Evolutionary conservation across 2,329 filamentous ascomycete species (phyloP).

Genomic region (Scedosporium aurantiacum): DNA sequence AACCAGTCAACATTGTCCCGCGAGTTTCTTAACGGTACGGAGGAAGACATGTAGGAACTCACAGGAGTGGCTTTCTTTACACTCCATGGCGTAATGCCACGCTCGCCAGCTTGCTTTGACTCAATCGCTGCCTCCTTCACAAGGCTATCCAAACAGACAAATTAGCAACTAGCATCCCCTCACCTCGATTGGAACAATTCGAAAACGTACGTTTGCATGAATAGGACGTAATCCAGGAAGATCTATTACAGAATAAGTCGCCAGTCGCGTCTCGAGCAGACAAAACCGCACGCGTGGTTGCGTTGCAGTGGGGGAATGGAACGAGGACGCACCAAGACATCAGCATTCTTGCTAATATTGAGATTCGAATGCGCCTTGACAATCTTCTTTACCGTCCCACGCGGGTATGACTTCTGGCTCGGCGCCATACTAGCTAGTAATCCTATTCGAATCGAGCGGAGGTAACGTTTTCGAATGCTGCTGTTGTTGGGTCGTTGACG

Average conservation of each 20-base stretch:
- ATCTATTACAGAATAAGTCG: slow-evolving; percentile 41
- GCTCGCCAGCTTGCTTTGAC: slow-evolving; percentile 63
- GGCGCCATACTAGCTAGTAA: slow-evolving; percentile 35
- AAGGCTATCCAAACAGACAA: slow-evolving; percentile 36
- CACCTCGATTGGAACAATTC: background rate
- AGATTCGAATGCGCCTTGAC: slow-evolving; percentile 79
- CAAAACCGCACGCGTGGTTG: background rate
- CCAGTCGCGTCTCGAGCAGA: slow-evolving; percentile 17
- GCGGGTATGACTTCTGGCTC: slow-evolving; percentile 68
- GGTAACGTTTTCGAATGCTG: too few relatives aligned
- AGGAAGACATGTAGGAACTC: slow-evolving; percentile 18
- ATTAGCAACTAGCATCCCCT: background rate
- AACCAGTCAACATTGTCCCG: background rate
- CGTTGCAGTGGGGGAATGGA: background rate
- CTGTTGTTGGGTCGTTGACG: too few relatives aligned
- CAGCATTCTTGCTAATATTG: slow-evolving; percentile 72
- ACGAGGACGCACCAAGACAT: slow-evolving; percentile 53
- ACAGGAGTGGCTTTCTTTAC: slow-evolving; percentile 70
- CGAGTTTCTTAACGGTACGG: background rate
- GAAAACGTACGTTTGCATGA: slow-evolving; percentile 52
- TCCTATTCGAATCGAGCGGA: background rate
- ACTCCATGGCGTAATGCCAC: slow-evolving; percentile 61
- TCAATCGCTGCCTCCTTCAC: slow-evolving; percentile 71
- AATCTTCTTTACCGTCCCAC: slow-evolving; percentile 77
- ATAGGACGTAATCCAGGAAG: slow-evolving; percentile 74